Evolutionary conservation across 2,329 filamentous ascomycete genomes (phyloP).

Genomic region (Cytospora piceicola): DNA sequence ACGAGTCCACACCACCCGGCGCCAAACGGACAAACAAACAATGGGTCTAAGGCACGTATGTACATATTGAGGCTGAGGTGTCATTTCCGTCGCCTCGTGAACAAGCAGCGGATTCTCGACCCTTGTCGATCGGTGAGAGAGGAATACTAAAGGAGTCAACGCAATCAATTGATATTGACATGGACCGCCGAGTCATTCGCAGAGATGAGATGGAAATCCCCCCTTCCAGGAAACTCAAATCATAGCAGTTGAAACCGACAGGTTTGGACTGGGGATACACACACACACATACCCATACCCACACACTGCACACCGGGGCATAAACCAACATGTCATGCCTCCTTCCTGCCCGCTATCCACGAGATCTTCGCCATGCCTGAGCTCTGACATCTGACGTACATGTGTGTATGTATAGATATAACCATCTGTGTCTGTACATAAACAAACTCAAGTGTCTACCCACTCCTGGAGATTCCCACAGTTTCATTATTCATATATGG

Average conservation of each 20-base stretch:
- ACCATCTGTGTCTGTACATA: neutral
- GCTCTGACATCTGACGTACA: neutral
- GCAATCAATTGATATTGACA: neutral
- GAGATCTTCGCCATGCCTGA: neutral
- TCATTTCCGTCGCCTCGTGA: neutral
- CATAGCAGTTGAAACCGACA: neutral
- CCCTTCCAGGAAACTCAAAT: neutral
- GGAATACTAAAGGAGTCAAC: neutral
- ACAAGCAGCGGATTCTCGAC: neutral
- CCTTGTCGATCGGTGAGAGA: neutral
- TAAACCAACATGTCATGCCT: neutral
- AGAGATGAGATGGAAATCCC: neutral
- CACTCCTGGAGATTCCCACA: neutral
- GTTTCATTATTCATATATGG: neutral
- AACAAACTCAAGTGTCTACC: neutral
- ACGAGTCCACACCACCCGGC: neutral
- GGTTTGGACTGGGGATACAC: neutral
- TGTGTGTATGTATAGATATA: neutral
- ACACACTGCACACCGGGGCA: neutral
- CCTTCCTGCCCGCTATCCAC: neutral
- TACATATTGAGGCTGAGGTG: too few species aligned
- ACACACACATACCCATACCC: neutral
- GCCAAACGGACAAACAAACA: neutral
- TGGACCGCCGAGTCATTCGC: neutral
- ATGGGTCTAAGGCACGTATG: neutral